These are phyloP conservation scores for Apophysomyces ossiformis DNA, from an alignment of 371 early-diverging fungal species.

Conservation along the genomic window DNA sequence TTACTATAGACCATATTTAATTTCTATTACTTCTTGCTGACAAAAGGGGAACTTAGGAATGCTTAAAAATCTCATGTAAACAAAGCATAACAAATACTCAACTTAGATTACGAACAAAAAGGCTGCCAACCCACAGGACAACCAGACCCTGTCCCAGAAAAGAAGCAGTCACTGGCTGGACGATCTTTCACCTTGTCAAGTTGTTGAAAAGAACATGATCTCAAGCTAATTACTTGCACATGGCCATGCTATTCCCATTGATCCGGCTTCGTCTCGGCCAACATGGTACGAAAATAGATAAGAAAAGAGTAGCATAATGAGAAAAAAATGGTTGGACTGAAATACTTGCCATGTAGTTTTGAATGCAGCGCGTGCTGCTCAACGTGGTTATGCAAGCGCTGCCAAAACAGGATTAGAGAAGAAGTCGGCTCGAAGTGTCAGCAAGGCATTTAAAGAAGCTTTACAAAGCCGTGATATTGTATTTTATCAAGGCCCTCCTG, in stretches of 20 bases:
- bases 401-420: neutral
- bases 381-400: neutral
- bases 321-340: neutral
- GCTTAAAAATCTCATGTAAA: too few relatives aligned
- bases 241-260: neutral
- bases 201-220: too few relatives aligned
- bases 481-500: slow-evolving; percentile 48
- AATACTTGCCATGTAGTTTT: neutral
- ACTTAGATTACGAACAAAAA: neutral
- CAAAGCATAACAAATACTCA: too few relatives aligned
- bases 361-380: neutral
- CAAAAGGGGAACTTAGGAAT: too few relatives aligned
- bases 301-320: neutral
- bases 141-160: too few relatives aligned
- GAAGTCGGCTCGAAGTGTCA: neutral
- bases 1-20: too few relatives aligned
- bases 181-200: too few relatives aligned
- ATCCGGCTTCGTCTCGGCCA: neutral
- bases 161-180: too few relatives aligned
- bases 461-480: slow-evolving; percentile 45
- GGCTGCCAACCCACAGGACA: neutral
- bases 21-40: too few relatives aligned
- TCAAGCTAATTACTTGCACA: too few relatives aligned
- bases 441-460: slow-evolving; percentile 28
- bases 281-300: neutral